Conservation (phyloP, 495 filamentous ascomycete genomes). For the Trichoderma parareesei region DNA sequence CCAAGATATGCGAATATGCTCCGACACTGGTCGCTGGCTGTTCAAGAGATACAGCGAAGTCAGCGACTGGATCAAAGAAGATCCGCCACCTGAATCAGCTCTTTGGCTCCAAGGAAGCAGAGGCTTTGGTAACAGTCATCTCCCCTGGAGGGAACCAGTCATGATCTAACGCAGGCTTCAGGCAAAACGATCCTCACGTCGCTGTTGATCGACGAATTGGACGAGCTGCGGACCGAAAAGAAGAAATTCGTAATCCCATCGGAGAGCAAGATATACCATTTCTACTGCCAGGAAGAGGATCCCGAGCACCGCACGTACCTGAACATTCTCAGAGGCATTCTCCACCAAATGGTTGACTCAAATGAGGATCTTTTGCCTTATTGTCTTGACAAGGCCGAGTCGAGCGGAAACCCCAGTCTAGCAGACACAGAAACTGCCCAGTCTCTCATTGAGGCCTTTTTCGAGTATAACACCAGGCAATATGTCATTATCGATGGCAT, state of each 20-base stretch:
- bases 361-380: background rate
- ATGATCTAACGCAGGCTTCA: background rate
- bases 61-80: background rate
- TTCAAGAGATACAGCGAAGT: background rate
- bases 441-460: background rate
- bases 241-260: background rate
- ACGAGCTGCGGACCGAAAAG: background rate
- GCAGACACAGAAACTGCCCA: background rate
- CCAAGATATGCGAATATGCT: background rate
- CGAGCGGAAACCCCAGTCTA: background rate
- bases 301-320: background rate
- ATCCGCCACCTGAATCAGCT: background rate
- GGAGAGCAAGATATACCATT: background rate
- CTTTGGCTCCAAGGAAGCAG: background rate
- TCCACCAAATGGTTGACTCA: background rate
- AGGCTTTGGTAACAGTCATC: background rate
- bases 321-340: background rate
- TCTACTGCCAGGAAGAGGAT: background rate
- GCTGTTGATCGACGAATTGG: background rate
- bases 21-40: background rate
- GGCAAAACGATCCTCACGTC: background rate
- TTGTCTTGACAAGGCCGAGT: background rate
- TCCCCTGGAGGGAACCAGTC: background rate
- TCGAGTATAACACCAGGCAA: background rate
- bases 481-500: background rate